Evolutionary conservation across 371 early-diverging fungal genomes (phyloP).

Genomic region (Neoconidiobolus thromboides): DNA sequence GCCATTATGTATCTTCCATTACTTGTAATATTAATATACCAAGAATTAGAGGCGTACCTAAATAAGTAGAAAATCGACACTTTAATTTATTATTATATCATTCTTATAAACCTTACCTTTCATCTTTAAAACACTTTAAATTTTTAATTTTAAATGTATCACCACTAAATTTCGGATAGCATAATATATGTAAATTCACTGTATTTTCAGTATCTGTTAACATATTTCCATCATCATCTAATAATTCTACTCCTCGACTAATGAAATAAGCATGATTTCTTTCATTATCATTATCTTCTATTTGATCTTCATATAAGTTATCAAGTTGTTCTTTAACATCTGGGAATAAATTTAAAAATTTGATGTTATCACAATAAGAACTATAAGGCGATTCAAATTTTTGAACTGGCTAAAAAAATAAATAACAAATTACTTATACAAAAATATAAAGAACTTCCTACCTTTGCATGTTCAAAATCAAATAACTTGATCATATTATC

Average conservation of each 20-base stretch:
- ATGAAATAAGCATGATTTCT: slow-evolving; percentile 46
- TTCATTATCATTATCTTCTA: slow-evolving; percentile 8
- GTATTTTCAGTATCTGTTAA: slow-evolving; percentile 62
- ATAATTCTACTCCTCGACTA: slow-evolving; percentile 70
- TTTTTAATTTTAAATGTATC: slow-evolving; percentile 47
- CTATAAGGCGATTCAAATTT: slow-evolving; percentile 63
- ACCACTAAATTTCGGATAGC: slow-evolving; percentile 46
- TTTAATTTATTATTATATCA: background rate
- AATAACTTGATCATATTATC: slow-evolving; percentile 70
- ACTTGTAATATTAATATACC: slow-evolving; percentile 68
- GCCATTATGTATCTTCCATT: slow-evolving; percentile 73
- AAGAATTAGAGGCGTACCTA: slow-evolving; percentile 74
- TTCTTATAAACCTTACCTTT: slow-evolving; percentile 31
- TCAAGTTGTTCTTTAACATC: slow-evolving; percentile 4
- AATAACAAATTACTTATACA: background rate
- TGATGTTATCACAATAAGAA: slow-evolving; percentile 79
- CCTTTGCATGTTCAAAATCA: slow-evolving; percentile 65
- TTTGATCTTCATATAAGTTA: slow-evolving; percentile 8
- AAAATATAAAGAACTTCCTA: slow-evolving; percentile 10
- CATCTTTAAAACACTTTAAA: slow-evolving; percentile 46
- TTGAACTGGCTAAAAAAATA: slow-evolving; percentile 31
- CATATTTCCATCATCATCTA: slow-evolving; percentile 49
- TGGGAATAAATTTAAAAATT: slow-evolving; percentile 30
- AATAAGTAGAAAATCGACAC: background rate
- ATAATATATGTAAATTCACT: slow-evolving; percentile 54